These are phyloP conservation scores for Phytophthora crassamura DNA, from an alignment of 352 stramenopile genomes.

Conservation along the genomic window DNA sequence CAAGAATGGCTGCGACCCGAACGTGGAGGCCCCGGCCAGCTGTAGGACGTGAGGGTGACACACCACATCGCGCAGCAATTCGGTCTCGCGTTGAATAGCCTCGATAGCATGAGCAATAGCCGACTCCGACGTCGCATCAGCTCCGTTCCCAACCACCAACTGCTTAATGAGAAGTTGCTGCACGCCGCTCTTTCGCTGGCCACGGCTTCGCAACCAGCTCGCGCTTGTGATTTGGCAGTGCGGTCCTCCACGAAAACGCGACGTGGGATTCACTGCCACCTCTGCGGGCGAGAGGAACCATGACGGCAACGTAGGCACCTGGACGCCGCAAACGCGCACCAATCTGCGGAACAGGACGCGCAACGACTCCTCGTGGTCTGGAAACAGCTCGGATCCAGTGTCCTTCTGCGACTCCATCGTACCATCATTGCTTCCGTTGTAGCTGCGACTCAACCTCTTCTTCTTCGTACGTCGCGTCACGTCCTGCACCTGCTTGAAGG, in stretches of 20 bases:
- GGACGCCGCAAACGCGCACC: constrained; percentile 49
- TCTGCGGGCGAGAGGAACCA: constrained; percentile 66
- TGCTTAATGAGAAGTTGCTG: constrained; percentile 58
- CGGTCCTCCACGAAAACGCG: constrained; percentile 36
- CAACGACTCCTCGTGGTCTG: constrained; percentile 51
- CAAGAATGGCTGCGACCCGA: constrained; percentile 56
- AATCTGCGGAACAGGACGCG: constrained; percentile 56
- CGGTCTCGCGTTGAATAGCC: constrained; percentile 45
- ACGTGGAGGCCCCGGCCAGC: constrained; percentile 58
- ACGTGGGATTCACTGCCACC: constrained; percentile 23
- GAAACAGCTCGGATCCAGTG: constrained; percentile 29
- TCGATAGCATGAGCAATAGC: constrained; percentile 25
- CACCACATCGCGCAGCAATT: constrained; percentile 46
- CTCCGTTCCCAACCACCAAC: constrained; percentile 21
- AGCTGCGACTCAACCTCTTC: constrained; percentile 28
- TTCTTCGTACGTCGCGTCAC: constrained; percentile 25
- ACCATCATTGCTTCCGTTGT: constrained; percentile 14
- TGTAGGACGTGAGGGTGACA: constrained; percentile 63
- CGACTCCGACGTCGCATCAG: constrained; percentile 2
- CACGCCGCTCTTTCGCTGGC: constrained; percentile 30
- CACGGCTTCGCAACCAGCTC: constrained; percentile 36
- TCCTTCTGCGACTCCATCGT: constrained; percentile 12
- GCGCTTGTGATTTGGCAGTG: constrained; percentile 41
- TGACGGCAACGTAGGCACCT: constrained; percentile 48
- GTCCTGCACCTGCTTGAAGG: constrained; percentile 47